Percentiles rank a stretch among this genome's conserved stretches.
Evolutionary conservation across 2,329 filamentous ascomycete genomes (phyloP).

Genomic region (Dactylella cylindrospora): DNA sequence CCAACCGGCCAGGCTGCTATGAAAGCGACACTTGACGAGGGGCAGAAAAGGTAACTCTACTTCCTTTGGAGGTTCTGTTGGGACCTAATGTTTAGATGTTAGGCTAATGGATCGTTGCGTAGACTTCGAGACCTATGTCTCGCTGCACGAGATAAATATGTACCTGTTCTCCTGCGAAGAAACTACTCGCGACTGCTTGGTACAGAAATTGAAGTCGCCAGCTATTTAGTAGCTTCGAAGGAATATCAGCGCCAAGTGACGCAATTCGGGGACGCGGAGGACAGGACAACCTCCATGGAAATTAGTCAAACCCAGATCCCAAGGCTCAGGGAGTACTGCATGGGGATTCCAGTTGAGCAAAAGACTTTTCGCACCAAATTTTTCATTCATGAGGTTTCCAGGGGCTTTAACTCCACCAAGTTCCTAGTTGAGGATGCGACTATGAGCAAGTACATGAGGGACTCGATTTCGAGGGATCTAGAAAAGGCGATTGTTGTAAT

Average conservation of each 20-base stretch:
- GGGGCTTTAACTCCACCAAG: conserved; percentile 6
- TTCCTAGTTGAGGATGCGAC: conserved; percentile 12
- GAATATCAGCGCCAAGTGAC: conserved; percentile 13
- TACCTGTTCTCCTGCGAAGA: conserved; percentile 5
- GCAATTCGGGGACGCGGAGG: not conserved
- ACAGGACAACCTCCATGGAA: not conserved
- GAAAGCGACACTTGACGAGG: not conserved
- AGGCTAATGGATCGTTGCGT: not conserved
- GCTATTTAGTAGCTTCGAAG: conserved; percentile 25
- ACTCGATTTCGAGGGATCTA: conserved; percentile 11
- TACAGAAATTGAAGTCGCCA: conserved; percentile 1
- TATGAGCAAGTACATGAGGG: conserved; percentile 2
- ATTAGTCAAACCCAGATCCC: conserved; percentile 16
- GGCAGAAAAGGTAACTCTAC: no score
- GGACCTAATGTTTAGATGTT: no score
- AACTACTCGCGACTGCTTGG: conserved; percentile 2
- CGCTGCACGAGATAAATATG: conserved; percentile 1
- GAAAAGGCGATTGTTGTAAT: conserved; percentile 3
- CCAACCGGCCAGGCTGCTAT: no score
- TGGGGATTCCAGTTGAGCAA: conserved; percentile 10
- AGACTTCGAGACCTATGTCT: conserved; percentile 17
- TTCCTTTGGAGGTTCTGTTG: no score
- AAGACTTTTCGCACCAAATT: conserved; percentile 5
- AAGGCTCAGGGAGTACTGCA: conserved; percentile 16
- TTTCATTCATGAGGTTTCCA: conserved; percentile 14